Conservation (phyloP, 768 basidiomycete genomes). For the Pulveroboletus frians region DNA sequence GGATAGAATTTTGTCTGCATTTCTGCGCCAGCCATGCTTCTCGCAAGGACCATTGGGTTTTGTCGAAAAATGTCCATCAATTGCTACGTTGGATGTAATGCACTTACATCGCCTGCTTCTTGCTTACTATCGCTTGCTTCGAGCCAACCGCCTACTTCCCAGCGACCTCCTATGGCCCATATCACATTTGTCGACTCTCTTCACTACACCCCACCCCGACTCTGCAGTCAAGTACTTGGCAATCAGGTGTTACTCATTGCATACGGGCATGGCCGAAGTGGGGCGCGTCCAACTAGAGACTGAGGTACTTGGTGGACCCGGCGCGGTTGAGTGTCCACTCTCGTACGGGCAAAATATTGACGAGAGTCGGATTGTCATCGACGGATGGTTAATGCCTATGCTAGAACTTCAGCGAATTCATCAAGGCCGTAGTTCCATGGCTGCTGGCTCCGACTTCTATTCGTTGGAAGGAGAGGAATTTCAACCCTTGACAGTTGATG, state of each 20-base stretch:
- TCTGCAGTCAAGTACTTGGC: constrained; percentile 62
- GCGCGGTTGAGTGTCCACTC: constrained; percentile 58
- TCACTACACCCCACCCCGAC: constrained; percentile 54
- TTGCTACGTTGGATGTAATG: constrained; percentile 32
- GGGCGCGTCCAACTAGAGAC: constrained; percentile 65
- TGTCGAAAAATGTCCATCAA: constrained; percentile 29
- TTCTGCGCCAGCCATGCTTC: constrained; percentile 42
- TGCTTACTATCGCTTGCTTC: constrained; percentile 76
- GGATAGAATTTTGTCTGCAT: constrained; percentile 50
- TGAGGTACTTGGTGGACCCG: constrained; percentile 53
- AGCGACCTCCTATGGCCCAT: constrained; percentile 55
- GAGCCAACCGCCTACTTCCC: constrained; percentile 68
- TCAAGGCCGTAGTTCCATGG: constrained; percentile 44
- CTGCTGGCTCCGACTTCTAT: constrained; percentile 46
- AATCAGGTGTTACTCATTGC: constrained; percentile 71
- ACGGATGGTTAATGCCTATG: constrained; percentile 81
- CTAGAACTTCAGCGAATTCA: constrained; percentile 61
- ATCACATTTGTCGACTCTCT: constrained; percentile 38
- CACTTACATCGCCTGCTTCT: constrained; percentile 69
- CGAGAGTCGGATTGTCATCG: constrained; percentile 43
- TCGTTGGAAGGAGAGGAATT: constrained; percentile 29
- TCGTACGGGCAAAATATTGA: constrained; percentile 47
- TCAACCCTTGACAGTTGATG: constrained; percentile 37
- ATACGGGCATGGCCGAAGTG: constrained; percentile 72
- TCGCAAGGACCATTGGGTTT: constrained; percentile 52